Conservation (phyloP, 257 asterid species). For the Nicotiana knightiana region DNA sequence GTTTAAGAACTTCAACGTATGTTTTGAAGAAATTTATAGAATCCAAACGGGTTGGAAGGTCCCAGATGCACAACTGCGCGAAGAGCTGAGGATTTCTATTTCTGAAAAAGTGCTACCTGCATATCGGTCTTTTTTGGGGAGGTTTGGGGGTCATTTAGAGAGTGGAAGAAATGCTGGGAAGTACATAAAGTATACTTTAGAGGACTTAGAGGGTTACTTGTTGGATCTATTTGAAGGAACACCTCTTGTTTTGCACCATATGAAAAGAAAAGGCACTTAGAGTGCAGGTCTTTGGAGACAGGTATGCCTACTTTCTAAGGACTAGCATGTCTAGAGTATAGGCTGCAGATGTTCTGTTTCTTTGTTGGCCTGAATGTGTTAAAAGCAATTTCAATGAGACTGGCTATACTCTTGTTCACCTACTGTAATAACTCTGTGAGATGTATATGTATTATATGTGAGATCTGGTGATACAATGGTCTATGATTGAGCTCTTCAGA, state of each 20-base stretch:
- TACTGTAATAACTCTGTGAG: constrained; percentile 7
- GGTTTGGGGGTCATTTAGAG: constrained; percentile 81
- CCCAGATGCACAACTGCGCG: constrained; percentile 91
- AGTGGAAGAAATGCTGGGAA: constrained; percentile 81
- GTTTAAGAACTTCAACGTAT: constrained; percentile 83
- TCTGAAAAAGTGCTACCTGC: constrained; percentile 95
- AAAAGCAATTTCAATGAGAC: neutral
- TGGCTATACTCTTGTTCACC: constrained; percentile 5
- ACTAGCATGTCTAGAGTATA: constrained; percentile 15
- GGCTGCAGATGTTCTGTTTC: constrained; percentile 1
- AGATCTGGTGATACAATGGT: neutral
- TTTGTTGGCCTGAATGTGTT: neutral
- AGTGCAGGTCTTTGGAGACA: constrained; percentile 26
- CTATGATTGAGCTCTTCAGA: neutral
- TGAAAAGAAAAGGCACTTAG: constrained; percentile 81
- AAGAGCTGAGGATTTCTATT: constrained; percentile 88
- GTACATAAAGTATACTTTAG: constrained; percentile 74
- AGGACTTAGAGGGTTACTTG: constrained; percentile 77
- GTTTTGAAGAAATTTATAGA: constrained; percentile 86
- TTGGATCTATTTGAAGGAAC: constrained; percentile 91
- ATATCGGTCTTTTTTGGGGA: constrained; percentile 78
- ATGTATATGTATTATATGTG: constrained; percentile 12
- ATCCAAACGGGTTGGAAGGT: constrained; percentile 94
- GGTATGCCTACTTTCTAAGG: constrained; percentile 38
- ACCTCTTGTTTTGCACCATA: constrained; percentile 74